Conservation (phyloP, 2,329 filamentous ascomycete species). For the Verticillium tricorpus region DNA sequence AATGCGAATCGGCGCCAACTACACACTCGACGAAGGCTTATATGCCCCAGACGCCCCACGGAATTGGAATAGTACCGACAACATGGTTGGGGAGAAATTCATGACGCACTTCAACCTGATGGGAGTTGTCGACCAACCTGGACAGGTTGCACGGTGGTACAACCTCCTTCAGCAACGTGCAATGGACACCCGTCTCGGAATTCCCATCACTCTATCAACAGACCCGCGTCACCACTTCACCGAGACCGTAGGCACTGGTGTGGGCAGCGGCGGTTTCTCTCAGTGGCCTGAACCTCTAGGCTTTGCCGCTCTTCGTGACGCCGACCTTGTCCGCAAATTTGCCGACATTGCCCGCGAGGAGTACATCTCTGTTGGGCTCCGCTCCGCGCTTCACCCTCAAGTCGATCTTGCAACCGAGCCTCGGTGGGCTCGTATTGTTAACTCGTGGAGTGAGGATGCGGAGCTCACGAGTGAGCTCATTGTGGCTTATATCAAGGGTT, state of each 20-base stretch:
- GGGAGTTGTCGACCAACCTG: slow-evolving; percentile 34
- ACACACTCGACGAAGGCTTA: slow-evolving; percentile 6
- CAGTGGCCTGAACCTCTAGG: slow-evolving; percentile 49
- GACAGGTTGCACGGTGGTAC: slow-evolving; percentile 29
- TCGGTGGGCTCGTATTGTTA: slow-evolving; percentile 41
- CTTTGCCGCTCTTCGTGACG: slow-evolving; percentile 41
- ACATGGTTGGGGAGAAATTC: slow-evolving; percentile 25
- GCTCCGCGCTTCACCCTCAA: slow-evolving; percentile 43
- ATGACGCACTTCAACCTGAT: slow-evolving; percentile 43
- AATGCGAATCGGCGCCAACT: slow-evolving; percentile 19
- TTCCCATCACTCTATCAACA: slow-evolving; percentile 42
- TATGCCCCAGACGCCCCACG: background rate
- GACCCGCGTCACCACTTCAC: slow-evolving; percentile 43
- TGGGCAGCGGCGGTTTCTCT: slow-evolving; percentile 37
- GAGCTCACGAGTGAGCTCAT: slow-evolving; percentile 30
- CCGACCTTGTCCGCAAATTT: slow-evolving; percentile 38
- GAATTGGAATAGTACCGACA: slow-evolving; percentile 21
- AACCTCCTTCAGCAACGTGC: slow-evolving; percentile 37
- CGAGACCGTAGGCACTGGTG: slow-evolving; percentile 36
- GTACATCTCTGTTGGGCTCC: slow-evolving; percentile 35
- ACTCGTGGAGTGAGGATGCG: slow-evolving; percentile 45
- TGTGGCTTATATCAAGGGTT: slow-evolving; percentile 41
- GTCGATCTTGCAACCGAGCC: slow-evolving; percentile 47
- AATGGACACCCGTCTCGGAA: slow-evolving; percentile 39
- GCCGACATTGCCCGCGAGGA: slow-evolving; percentile 45